Conservation (phyloP, 192 early-diverging fungal species). For the Geranomyces variabilis region DNA sequence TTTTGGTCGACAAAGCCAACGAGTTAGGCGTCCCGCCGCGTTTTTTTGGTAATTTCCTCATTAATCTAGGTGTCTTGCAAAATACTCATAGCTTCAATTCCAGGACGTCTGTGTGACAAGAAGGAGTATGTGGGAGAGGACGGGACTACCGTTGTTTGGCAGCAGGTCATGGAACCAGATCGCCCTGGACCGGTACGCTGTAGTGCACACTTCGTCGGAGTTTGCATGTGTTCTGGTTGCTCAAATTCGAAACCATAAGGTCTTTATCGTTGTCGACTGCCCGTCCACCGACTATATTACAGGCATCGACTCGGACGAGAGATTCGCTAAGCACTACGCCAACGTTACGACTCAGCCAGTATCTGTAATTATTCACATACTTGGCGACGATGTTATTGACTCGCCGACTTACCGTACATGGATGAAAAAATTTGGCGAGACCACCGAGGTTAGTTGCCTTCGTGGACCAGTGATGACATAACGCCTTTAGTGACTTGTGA, state of each 20-base stretch:
- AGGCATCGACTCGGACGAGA: background rate
- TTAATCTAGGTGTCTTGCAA: too few relatives aligned
- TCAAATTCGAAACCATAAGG: background rate
- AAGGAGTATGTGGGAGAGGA: conserved; percentile 55
- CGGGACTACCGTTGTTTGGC: conserved; percentile 62
- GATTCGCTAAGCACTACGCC: background rate
- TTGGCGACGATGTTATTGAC: conserved; percentile 65
- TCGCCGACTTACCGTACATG: conserved; percentile 69
- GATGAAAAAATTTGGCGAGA: conserved; percentile 71
- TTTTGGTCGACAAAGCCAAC: conserved; percentile 66
- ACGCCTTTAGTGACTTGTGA: background rate
- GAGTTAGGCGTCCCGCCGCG: conserved; percentile 60
- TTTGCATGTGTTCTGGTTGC: background rate
- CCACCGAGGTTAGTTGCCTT: conserved; percentile 55
- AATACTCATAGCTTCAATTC: too few relatives aligned
- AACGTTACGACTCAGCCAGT: conserved; percentile 12
- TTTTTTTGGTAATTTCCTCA: too few relatives aligned
- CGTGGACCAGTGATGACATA: background rate
- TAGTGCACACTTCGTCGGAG: background rate
- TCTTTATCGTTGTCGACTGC: conserved; percentile 46
- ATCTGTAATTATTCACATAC: conserved; percentile 73
- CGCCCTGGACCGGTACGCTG: conserved; percentile 44
- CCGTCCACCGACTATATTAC: conserved; percentile 39
- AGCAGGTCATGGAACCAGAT: conserved; percentile 66
- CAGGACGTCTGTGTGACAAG: background rate